Evolutionary conservation across 495 filamentous ascomycete species (phyloP), one percentile per base, ranked within the genome.

Genomic region (Penicillium egyptiacum): DNA sequence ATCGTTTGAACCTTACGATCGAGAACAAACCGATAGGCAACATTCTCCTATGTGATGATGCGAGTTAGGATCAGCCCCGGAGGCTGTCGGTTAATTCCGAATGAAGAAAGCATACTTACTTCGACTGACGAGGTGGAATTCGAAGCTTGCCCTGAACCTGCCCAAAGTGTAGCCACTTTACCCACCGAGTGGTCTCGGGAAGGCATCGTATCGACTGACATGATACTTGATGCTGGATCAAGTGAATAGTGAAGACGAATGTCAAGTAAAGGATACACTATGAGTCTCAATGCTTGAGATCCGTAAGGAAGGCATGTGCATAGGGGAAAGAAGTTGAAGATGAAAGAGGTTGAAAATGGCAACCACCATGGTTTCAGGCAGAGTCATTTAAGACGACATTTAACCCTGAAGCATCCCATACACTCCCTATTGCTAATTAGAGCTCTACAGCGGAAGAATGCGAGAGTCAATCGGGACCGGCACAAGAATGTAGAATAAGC

Each of bases 1-100:
- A 96, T 77, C 1, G 88, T 92, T 22, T 83, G 88, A 31, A 92
- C 79, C 54, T 84, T 84, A 54, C 75, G 75, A 23, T 80, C 64
- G 41, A 88, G 68, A 42, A 77, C 76, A 60, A 85, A 79, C 20
- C 82, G 80, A 73, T 88, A 92, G 50, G 84, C 80, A 50, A 88
- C 76, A 66, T 81, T 80, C 56, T 79, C 75, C 87, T 90, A 16
- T 41, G 46, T 41, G 3, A 26, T 23, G 9, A 9, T 31, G 8
- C 17, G 17, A 7, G 31, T 57, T 31, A 63, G 60, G 19, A 28
- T 55, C 43, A 17, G 14, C 25, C 20, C n/a, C 22, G 17, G 25
- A 49, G 11, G 9, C 25, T 5, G 4, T 19, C 28, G 16, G 1
- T 14, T 3, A 14, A 19, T 20, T 16, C 0, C 20, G 28, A 14